These are phyloP conservation scores for Chamaecyparis obtusa DNA, from an alignment of 75 land plant genomes.

Conservation along the genomic window DNA sequence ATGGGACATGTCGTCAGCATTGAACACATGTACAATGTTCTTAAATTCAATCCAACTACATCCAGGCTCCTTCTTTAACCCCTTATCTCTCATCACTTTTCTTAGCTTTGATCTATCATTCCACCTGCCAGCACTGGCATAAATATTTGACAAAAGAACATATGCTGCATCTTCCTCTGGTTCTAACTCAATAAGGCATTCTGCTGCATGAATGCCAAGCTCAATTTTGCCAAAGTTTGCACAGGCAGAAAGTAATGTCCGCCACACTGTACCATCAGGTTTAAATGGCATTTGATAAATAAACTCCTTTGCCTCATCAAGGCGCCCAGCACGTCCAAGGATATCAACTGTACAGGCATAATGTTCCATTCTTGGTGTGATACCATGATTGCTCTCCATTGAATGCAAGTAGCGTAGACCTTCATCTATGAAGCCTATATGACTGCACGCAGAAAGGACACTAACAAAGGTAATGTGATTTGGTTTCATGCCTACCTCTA, in stretches of 20 bases:
- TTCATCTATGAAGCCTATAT: slow-evolving; percentile 37
- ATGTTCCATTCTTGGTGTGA: slow-evolving; percentile 45
- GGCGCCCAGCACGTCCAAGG: slow-evolving; percentile 37
- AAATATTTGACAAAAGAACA: slow-evolving; percentile 43
- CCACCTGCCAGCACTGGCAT: slow-evolving; percentile 46
- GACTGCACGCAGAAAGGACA: slow-evolving; percentile 60
- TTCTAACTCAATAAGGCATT: slow-evolving; percentile 26
- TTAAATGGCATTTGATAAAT: slow-evolving; percentile 25
- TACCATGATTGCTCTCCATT: slow-evolving; percentile 28
- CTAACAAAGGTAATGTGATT: slow-evolving; percentile 47
- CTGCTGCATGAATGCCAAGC: slow-evolving; percentile 34
- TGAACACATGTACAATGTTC: slow-evolving; percentile 21
- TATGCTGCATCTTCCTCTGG: slow-evolving; percentile 25
- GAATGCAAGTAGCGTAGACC: slow-evolving; percentile 37
- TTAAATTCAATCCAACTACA: slow-evolving; percentile 42
- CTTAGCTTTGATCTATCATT: slow-evolving; percentile 36
- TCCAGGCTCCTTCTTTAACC: slow-evolving; percentile 37
- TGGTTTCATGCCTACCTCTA: slow-evolving; percentile 32
- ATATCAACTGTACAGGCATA: slow-evolving; percentile 49
- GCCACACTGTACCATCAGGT: slow-evolving; percentile 33
- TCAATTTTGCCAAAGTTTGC: slow-evolving; percentile 26
- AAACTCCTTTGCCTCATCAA: slow-evolving; percentile 26
- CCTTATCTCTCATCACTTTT: slow-evolving; percentile 37
- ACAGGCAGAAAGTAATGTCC: slow-evolving; percentile 46
- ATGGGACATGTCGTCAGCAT: slow-evolving; percentile 23